Base-by-base conservation (phyloP, 805 yeast species). In the Candida awuae region DNA sequence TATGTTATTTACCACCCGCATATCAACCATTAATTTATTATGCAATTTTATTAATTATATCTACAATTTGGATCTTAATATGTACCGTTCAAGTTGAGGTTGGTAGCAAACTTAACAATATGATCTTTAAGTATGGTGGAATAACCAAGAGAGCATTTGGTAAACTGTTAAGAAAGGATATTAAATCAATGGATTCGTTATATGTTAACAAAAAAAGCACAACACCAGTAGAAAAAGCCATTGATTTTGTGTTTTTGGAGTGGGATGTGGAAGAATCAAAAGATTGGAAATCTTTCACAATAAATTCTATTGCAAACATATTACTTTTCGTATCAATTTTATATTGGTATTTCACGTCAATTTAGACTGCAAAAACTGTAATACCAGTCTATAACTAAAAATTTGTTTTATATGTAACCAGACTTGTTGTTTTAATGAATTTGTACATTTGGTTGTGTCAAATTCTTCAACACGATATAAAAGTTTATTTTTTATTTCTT, bases 1-100 rank as follows among this genome's bases (percentile, higher is more conserved):
- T 59, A 20, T 59, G 63, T 34, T 58, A 52, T 41, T 42, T 59
- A 8, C 62, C 63, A 8, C 52, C 53, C 12, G 54, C 55, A 6
- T 49, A 44, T 34, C 38, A 34, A 18, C 45, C 61, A 13, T n/a
- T 58, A 10, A 36, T 37, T 14, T 40, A 46, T 32, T 58, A 58
- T 37, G 14, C 34, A 6, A 17, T 45, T 4, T n/a, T 38, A 3
- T 32, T 49, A 6, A 16, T 41, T 0, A 5, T 50, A 1, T 46
- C 51, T 8, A 20, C 45, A 2, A 12, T 34, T 3, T 46, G 61
- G 34, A 32, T 56, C 21, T 49, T 44, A n/a, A 15, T 48, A 8
- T 53, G 56, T 15, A 45, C 50, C 3, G 33, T 50, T 12, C 29
- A 34, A 3, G 43, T 50, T 4, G 27, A 19, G 8, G 23, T 25